phyloP scores from a whole-genome alignment of 2,329 filamentous ascomycete species.

The Aspergillus niger region DNA sequence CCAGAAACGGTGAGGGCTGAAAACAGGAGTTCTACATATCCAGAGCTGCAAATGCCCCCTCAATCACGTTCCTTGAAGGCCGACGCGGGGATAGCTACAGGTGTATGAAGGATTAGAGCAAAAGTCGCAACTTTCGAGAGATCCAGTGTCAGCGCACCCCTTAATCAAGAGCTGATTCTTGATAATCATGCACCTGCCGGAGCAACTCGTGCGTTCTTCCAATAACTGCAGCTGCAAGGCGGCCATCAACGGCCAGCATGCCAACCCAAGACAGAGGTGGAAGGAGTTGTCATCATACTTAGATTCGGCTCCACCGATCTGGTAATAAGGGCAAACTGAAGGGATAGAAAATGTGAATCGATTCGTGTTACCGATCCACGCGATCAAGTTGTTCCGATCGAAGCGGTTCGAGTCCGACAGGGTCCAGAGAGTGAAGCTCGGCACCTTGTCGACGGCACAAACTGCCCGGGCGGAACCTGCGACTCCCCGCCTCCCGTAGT shows the following conservation, averaged over 20 bases:
- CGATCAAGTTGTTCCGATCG: neutral
- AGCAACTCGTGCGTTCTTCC: constrained; percentile 21
- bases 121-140: neutral
- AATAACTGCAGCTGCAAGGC: constrained; percentile 18
- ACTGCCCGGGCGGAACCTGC: constrained; percentile 25
- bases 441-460: constrained; percentile 5
- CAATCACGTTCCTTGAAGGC: neutral
- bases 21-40: neutral
- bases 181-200: constrained; percentile 20
- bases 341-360: neutral
- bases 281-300: neutral
- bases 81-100: constrained; percentile 5
- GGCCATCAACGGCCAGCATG: constrained; percentile 3
- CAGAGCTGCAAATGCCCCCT: neutral
- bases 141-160: constrained; percentile 6
- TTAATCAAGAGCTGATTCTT: constrained; percentile 2
- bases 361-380: neutral
- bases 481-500: constrained; percentile 40
- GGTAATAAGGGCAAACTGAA: neutral
- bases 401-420: neutral
- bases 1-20: neutral
- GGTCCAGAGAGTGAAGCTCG: constrained; percentile 2
- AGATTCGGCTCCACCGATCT: neutral
- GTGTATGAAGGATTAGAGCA: neutral
- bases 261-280: neutral